These are phyloP conservation scores for Hymenoscyphus linearis DNA, from an alignment of 2,329 filamentous ascomycete genomes.

Conservation along the genomic window DNA sequence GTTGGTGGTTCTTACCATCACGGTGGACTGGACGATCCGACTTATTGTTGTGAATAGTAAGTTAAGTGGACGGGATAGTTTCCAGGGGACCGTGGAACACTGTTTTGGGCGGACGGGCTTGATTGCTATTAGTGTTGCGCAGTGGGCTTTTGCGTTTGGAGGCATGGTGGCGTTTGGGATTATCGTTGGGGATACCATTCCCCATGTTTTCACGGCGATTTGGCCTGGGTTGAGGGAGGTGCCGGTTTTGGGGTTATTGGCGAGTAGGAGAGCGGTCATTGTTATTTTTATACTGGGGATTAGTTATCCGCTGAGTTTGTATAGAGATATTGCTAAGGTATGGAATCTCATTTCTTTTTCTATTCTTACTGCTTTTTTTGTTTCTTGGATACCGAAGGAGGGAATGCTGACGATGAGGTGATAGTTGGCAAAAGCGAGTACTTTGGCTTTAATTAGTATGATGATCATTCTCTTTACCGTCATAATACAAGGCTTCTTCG, in stretches of 20 bases:
- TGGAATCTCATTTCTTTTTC: conserved; percentile 20
- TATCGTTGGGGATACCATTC: conserved; percentile 94
- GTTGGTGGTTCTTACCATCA: conserved; percentile 71
- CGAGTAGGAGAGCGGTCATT: conserved; percentile 78
- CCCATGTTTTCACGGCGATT: conserved; percentile 76
- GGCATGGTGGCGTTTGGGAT: conserved; percentile 98
- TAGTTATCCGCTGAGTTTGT: conserved; percentile 87
- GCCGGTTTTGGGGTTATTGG: conserved; percentile 76
- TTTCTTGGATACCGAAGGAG: not conserved
- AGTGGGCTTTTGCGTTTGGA: conserved; percentile 98
- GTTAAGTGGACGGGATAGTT: conserved; percentile 86
- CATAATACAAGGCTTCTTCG: conserved; percentile 72
- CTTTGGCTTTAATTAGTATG: conserved; percentile 91
- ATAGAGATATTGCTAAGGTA: conserved; percentile 95
- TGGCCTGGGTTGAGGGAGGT: conserved; percentile 70
- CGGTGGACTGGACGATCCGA: conserved; percentile 95
- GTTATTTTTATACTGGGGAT: conserved; percentile 80
- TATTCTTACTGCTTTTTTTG: not conserved
- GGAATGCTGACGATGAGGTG: conserved; percentile 12
- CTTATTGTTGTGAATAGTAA: conserved; percentile 98
- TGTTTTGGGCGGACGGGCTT: conserved; percentile 88
- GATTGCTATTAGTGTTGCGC: conserved; percentile 81
- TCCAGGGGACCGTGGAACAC: conserved; percentile 91
- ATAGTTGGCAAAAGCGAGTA: conserved; percentile 91
- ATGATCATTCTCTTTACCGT: conserved; percentile 82